phyloP scores from a whole-genome alignment of 1,284 basidiomycete species.

The Boletus smithii region DNA sequence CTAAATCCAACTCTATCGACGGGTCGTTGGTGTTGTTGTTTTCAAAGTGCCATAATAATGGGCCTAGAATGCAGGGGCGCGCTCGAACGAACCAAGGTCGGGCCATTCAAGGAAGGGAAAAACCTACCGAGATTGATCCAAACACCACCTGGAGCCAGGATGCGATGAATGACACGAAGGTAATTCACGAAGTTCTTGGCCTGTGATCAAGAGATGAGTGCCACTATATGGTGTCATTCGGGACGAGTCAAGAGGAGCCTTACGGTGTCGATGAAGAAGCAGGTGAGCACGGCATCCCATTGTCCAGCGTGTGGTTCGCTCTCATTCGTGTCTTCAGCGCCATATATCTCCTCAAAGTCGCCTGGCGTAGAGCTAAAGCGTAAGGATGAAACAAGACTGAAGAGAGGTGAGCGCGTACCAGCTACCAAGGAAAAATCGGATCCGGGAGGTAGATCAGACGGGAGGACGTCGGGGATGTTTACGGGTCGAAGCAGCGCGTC shows the following conservation, averaged over 20 bases:
- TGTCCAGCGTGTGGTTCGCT: conserved; percentile 65
- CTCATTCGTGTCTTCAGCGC: conserved; percentile 45
- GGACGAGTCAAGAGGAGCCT: conserved; percentile 18
- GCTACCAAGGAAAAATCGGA: conserved; percentile 83
- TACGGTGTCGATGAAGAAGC: conserved; percentile 97
- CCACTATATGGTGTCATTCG: neutral
- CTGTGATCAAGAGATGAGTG: conserved; percentile 37
- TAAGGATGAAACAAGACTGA: neutral
- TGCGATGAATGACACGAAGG: conserved; percentile 74
- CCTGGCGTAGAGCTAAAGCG: conserved; percentile 40
- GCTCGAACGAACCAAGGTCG: neutral
- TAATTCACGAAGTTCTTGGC: conserved; percentile 93
- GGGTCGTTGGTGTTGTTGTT: conserved; percentile 78
- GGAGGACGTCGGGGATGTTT: conserved; percentile 79
- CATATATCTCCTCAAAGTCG: conserved; percentile 92
- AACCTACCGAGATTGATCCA: conserved; percentile 83
- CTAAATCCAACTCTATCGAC: conserved; percentile 85
- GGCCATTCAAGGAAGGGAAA: neutral
- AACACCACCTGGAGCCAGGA: conserved; percentile 79
- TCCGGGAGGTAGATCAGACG: conserved; percentile 62
- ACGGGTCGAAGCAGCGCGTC: conserved; percentile 64
- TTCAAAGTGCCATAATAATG: conserved; percentile 95
- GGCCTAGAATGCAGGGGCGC: conserved; percentile 70
- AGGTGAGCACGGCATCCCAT: conserved; percentile 91
- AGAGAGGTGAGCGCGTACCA: conserved; percentile 40